Evolutionary conservation across 2,329 filamentous ascomycete species (phyloP), one percentile per base, ranked within the genome.

Genomic region (Plenodomus lindquistii): DNA sequence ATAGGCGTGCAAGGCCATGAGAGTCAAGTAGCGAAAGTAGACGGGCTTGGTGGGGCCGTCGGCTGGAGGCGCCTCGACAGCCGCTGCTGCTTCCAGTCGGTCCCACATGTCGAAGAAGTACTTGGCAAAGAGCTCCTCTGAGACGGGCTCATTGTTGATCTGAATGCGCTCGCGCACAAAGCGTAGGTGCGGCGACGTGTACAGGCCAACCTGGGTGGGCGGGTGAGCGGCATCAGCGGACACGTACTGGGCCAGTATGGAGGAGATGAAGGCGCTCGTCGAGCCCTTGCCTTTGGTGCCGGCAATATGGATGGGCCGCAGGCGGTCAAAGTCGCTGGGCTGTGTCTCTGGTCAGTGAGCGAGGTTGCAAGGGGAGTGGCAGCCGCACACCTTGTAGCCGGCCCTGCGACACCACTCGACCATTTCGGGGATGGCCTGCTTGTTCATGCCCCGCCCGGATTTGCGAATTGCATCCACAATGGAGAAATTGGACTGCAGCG

Each of bases 241-340:
- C 2, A 77, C 70, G 65, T 87, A 86, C 59, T 86, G 82, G 3
- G 79, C 75, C n/a, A 96, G 78, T 54, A 96, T 89, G 2, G 86
- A 86, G 13, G 91, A 90, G 17, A 91, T 82, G 69, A 92, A 93
- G 9, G 92, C 88, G 57, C 88, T 90, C 0, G 91, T 91, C 2
- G 89, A 94, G 35, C 92, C 92, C 72, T 97, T 97, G 51, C 93
- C 93, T 71, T 97, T 97, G 4, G 92, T 97, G 11, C 93, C 93
- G 1, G 93, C 89, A 38, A 97, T 85, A 69, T 97, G 93, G 52
- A 97, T 84, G 57, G 80, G 75, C 50, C 82, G 86, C 53, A 87
- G 65, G 9, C 67, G 73, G 54, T 85, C 76, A 59, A 87, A 79
- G 50, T 86, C 83, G 13, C 81, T 79, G 16, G 85, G 83, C 83